Base-by-base conservation (phyloP, 306 rosid genomes). In the Inga oerstediana region DNA sequence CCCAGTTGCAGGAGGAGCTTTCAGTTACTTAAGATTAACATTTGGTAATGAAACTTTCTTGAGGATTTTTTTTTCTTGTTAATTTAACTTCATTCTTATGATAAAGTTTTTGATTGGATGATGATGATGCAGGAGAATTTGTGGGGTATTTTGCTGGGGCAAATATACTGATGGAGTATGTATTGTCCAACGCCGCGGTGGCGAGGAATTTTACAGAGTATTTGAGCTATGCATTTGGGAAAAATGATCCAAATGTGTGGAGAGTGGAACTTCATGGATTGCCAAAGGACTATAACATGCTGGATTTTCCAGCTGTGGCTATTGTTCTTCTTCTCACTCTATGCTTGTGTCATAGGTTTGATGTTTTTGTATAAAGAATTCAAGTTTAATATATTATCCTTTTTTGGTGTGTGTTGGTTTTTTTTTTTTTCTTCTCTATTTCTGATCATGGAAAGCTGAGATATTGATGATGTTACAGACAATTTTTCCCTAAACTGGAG, bases 1-100 rank as follows among this genome's bases (percentile, higher is more conserved):
- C 54, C 95, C 99, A 0, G 99, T 91, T 45, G 99, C 99, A 14
- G 99, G 99, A 27, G 99, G 98, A 71, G 99, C 99, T 78, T 95
- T 95, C 85, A 93, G 99, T 79, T 95, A 95, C 73, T 84, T 95
- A 65, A 88, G 99, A 85, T 70, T 93, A 70, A 95, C 98, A 49
- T 93, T 95, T 70, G 99, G 99, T 95, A 39, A 90, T 61, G 68
- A 13, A 73, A 12, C 54, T 2, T 83, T 59, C 72, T 85, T 76
- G 12, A 54, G 68, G n/a, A 56, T 20, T 78, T 77, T 72, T 72
- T 10, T n/a, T 68, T 68, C 43, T 44, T 79, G 77, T 32, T 27
- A 43, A 68, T 52, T 34, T 56, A 34, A 67, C 68, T 61, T 67
- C 14, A 9, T 46, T 64, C 76, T 67, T 54, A 32, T 65, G n/a